Evolutionary conservation across 225 moss, liverwort and hornwort genomes (phyloP), one percentile per base, ranked within the genome.

Genomic region (Sphagnum contortum): DNA sequence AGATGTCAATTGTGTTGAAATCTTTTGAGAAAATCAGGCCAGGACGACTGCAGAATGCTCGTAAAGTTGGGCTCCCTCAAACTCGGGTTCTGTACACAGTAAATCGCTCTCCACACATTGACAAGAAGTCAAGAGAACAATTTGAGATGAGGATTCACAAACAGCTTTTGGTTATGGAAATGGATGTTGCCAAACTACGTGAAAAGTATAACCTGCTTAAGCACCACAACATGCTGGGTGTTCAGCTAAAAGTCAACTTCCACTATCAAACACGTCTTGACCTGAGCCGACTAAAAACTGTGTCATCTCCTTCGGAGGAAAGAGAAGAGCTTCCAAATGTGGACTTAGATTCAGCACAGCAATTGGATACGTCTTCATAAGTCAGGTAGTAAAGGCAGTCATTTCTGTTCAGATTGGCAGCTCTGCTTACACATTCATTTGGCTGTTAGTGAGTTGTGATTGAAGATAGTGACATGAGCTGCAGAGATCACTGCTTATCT

Each of bases 81-180:
- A 83, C 77, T 7, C 87, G 87, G 47, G 65, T 80, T 66, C 83
- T 87, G 57, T 83, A 77, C 71, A 87, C 87, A 49, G 73, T 87
- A 61, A 83, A 83, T 47, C 73, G 83, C 2, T 87, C 87, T 3
- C 87, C 87, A 4, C 87, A 87, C 3, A 79, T 87, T 50, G 78
- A 87, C 66, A 87, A 87, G 77, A 87, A 87, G 63, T 80, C 87
- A 1, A 73, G 87, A 9, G 87, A 87, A 12, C 87, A 87, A 64
- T 87, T 87, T 66, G 83, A 87, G 73, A 87, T 87, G 87, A 87
- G 76, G 64, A 80, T 78, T 2, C 87, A 78, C 68, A 83, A 73
- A 71, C 68, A 76, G 65, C 74, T 80, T 14, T 60, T 87, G 9
- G 80, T 80, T 59, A 83, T 83, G 77, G 79, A 80, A 4, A 87